A percentile compares a stretch with the other conserved stretches of the same genome.
Evolutionary conservation across 768 basidiomycete species (phyloP).

Genomic region (Hortiboletus campestris): DNA sequence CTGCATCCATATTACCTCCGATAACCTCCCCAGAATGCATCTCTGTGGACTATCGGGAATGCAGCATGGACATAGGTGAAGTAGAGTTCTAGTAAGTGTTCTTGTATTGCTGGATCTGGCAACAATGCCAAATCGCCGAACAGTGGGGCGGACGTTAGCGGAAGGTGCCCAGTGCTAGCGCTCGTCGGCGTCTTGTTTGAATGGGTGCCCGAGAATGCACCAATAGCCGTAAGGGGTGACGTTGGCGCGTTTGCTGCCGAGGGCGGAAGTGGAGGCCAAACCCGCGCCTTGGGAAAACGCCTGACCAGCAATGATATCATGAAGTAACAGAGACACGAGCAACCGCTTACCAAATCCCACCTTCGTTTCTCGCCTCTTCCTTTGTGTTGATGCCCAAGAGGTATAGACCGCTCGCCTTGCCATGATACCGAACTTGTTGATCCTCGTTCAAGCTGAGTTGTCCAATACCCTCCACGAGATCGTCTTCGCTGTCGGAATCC

Average conservation of each 20-base stretch:
- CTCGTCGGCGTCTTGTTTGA: conserved; percentile 7
- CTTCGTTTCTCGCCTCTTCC: conserved; percentile 64
- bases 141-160: conserved; percentile 25
- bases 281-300: conserved; percentile 85
- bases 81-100: conserved; percentile 71
- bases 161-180: conserved; percentile 5
- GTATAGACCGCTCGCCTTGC: conserved; percentile 80
- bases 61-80: conserved; percentile 79
- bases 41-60: conserved; percentile 76
- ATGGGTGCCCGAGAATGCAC: neutral
- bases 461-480: conserved; percentile 70
- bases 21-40: conserved; percentile 61
- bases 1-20: conserved; percentile 32
- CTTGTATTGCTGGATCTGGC: conserved; percentile 59
- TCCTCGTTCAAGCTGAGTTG: conserved; percentile 89
- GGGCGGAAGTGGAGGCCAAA: conserved; percentile 69
- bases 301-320: conserved; percentile 34
- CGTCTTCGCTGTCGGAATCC: conserved; percentile 39
- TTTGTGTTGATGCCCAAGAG: conserved; percentile 62
- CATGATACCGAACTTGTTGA: conserved; percentile 81
- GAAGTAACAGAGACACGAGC: conserved; percentile 4
- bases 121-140: conserved; percentile 44
- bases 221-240: conserved; percentile 7
- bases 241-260: conserved; percentile 25
- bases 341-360: conserved; percentile 67